Evolutionary conservation across 768 basidiomycete species (phyloP), one percentile per base, ranked within the genome.

Genomic region (Lentinula boryana): DNA sequence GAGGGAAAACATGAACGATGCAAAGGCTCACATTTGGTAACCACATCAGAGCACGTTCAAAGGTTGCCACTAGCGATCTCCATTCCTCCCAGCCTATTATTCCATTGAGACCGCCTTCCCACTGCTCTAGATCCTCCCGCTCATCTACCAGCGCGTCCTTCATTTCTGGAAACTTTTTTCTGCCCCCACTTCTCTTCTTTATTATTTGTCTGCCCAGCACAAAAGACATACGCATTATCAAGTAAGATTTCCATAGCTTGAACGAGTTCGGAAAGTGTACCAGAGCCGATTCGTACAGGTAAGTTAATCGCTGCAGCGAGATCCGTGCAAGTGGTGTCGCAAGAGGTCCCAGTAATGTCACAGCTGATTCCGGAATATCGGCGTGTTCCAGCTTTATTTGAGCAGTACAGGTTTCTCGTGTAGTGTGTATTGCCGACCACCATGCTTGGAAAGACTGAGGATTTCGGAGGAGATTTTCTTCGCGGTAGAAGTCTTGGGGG

Each of bases 51-150:
- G 93, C 92, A 62, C 97, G 84, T 69, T 99, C 97, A 69, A 93
- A 96, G 0, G 85, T 84, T 8, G 93, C 90, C 16, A 96, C 80
- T 12, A 99, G 82, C 15, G 85, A 75, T 69, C 84, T 93, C 97
- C 97, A 99, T 72, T 99, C 97, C 65, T 92, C 88, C 87, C 89
- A 97, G 5, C 96, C 97, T n/a, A 97, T 80, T 5, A 95, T 78
- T 2, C 88, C 86, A 69, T 98, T 92, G 54, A 98, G 74, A 16
- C 91, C 88, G 5, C 84, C 87, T 52, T 91, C 85, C 93, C 95
- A 98, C 65, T 89, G 79, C 69, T 93, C 87, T 51, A 89, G 70
- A 62, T 90, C 87, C 63, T 88, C 88, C 63, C 82, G 77, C 64
- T 93, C 93, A 59, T 93, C 93, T 67, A 93, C 91, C 67, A 97